A percentile compares a stretch with the other conserved stretches of the same genome.
Evolutionary conservation across 148 eudicot species (phyloP).

Genomic region (Nepenthes gracilis): DNA sequence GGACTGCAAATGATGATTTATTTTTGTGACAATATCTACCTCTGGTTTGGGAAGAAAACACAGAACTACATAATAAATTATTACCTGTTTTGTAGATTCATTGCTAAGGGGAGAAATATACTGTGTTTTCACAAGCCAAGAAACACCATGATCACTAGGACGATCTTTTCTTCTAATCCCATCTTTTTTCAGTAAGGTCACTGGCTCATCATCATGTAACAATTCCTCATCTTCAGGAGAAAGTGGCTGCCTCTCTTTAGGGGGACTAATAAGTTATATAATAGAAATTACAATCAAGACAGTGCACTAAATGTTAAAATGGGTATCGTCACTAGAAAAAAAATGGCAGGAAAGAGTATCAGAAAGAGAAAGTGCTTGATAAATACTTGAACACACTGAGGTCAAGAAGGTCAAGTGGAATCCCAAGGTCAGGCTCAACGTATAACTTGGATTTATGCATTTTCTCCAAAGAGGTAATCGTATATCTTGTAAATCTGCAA

Average conservation of each 20-base stretch:
- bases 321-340: not conserved
- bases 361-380: constrained; percentile 6
- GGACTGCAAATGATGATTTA: constrained; percentile 37
- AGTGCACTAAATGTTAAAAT: not conserved
- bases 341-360: not conserved
- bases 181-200: constrained; percentile 74
- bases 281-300: not conserved
- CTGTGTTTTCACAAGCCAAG: constrained; percentile 98
- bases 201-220: constrained; percentile 74
- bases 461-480: constrained; percentile 83
- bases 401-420: constrained; percentile 97
- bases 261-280: constrained; percentile 42
- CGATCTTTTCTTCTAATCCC: constrained; percentile 82
- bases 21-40: not conserved
- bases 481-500: constrained; percentile 76
- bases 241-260: constrained; percentile 49
- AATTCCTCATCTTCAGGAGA: constrained; percentile 85
- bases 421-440: constrained; percentile 93
- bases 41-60: not conserved
- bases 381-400: constrained; percentile 88
- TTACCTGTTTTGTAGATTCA: constrained; percentile 80
- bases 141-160: constrained; percentile 80
- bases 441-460: constrained; percentile 85
- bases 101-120: constrained; percentile 89
- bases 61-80: not conserved